Evolutionary conservation across 306 rosid species (phyloP).

Genomic region (Vicia sativa): DNA sequence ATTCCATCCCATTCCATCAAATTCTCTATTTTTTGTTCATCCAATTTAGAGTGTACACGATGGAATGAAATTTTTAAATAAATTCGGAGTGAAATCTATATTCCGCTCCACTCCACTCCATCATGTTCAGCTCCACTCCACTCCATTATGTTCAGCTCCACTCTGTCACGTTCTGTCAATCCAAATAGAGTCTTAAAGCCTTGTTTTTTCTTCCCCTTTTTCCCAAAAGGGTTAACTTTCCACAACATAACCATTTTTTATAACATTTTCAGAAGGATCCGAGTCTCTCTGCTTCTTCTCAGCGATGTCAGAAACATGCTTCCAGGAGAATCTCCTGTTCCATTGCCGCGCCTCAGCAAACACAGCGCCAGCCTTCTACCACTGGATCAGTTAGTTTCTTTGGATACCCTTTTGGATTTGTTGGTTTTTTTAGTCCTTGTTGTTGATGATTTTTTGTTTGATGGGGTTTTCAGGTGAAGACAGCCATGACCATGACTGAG

Average conservation of each 20-base stretch:
- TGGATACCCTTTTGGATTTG: constrained; percentile 21
- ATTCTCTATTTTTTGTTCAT: no score
- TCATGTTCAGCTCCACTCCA: no score
- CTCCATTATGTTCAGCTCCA: no score
- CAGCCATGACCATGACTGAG: constrained; percentile 92
- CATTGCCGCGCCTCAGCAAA: constrained; percentile 70
- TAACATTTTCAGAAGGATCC: constrained; percentile 50
- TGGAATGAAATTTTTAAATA: no score
- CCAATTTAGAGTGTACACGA: no score
- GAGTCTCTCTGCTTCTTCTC: constrained; percentile 50
- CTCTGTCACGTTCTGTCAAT: no score
- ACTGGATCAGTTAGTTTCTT: constrained; percentile 68
- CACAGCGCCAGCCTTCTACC: constrained; percentile 73
- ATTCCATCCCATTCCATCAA: no score
- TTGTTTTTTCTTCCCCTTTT: constrained; percentile 24
- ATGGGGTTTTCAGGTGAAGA: constrained; percentile 61
- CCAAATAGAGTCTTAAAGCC: no score
- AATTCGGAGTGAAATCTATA: no score
- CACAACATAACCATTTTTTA: background rate
- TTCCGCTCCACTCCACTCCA: no score
- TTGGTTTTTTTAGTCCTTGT: constrained; percentile 8
- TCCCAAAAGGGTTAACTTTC: constrained; percentile 8
- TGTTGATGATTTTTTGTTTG: constrained; percentile 26
- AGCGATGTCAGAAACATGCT: constrained; percentile 47
- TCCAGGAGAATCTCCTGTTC: constrained; percentile 64